Evolutionary conservation across 2,329 filamentous ascomycete species (phyloP).

Genomic region (Sporothrix phasma): DNA sequence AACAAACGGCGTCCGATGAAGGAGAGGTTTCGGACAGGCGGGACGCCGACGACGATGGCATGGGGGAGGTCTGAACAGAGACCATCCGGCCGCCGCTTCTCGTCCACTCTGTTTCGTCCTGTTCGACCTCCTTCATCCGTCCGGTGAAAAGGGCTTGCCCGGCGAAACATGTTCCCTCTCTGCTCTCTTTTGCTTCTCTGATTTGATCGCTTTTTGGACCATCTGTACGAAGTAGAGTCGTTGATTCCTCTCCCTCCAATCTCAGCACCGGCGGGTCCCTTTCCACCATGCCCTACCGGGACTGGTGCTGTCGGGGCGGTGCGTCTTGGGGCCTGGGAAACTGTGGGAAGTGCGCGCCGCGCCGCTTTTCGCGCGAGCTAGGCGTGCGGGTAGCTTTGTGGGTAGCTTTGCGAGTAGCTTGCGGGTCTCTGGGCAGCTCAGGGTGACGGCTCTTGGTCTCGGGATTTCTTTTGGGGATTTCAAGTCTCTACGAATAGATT

Average conservation of each 20-base stretch:
- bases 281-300: neutral
- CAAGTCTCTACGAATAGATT: no score
- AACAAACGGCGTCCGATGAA: no score
- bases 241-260: neutral
- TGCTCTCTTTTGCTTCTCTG: neutral
- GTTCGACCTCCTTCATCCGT: neutral
- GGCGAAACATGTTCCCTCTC: neutral
- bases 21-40: neutral
- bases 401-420: no score
- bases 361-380: neutral
- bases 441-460: no score
- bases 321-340: no score
- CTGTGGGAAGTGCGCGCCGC: neutral
- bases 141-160: neutral
- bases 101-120: no score
- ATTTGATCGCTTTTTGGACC: neutral
- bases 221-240: neutral
- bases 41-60: neutral
- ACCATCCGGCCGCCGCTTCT: no score
- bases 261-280: neutral
- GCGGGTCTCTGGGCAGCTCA: no score
- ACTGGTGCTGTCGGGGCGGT: neutral
- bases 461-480: no score
- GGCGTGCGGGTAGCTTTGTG: no score
- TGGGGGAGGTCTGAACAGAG: no score